Percentiles rank a stretch among this genome's conserved stretches.
Conservation (phyloP, 495 filamentous ascomycete species). For the Pyrenula aspistea region DNA sequence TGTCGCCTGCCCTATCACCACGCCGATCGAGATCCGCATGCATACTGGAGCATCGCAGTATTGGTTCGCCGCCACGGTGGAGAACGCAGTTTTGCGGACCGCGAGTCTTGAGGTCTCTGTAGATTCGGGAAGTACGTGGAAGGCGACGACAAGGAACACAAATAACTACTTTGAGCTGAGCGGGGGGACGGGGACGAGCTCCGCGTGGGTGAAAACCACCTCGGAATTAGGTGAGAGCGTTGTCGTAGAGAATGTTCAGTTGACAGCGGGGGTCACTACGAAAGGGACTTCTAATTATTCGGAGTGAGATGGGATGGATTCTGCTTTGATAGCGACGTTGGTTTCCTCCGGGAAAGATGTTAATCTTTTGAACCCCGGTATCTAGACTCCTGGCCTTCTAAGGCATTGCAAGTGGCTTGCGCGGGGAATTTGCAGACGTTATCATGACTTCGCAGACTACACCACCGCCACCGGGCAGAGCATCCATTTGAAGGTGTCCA, state of each 20-base stretch:
- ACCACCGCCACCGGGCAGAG: no score
- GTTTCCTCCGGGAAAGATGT: background rate
- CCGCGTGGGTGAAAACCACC: background rate
- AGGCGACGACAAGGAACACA: background rate
- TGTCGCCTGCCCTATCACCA: background rate
- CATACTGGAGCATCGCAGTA: background rate
- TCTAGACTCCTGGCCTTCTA: background rate
- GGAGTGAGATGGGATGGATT: background rate
- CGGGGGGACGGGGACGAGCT: background rate
- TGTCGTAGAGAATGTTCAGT: background rate
- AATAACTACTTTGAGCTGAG: background rate
- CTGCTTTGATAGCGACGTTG: background rate
- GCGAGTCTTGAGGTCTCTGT: background rate
- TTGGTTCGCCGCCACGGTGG: background rate
- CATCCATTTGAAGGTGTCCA: no score
- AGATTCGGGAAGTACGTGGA: background rate
- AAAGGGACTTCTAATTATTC: background rate
- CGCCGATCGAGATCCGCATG: background rate
- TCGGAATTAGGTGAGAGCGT: background rate
- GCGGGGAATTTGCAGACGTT: no score
- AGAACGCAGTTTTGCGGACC: background rate
- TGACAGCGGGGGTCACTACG: background rate
- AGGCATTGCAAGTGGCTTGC: no score
- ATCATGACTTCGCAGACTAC: no score
- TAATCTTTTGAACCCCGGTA: background rate